Conservation (phyloP, 495 filamentous ascomycete species). For the Aspergillus sclerotioniger region DNA sequence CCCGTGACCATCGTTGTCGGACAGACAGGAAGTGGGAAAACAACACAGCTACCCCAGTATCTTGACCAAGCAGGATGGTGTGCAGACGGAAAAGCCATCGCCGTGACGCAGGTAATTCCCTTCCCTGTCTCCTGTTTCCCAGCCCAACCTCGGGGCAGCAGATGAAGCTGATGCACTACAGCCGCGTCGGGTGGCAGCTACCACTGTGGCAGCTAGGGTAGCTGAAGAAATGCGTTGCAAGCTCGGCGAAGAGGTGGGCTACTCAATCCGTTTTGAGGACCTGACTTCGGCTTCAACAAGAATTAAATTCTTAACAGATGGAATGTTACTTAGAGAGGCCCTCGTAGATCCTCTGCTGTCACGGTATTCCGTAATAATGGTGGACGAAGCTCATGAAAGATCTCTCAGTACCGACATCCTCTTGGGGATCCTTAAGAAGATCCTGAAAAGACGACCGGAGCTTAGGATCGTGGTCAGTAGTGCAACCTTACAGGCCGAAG, state of each 20-base stretch:
- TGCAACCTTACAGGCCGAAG: constrained; percentile 89
- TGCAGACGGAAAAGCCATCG: constrained; percentile 75
- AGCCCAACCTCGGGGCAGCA: not conserved
- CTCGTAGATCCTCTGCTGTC: constrained; percentile 90
- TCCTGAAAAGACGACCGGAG: constrained; percentile 76
- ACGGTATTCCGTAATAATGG: constrained; percentile 96
- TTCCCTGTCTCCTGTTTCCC: not conserved
- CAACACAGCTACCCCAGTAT: constrained; percentile 85
- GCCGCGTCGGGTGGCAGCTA: constrained; percentile 91
- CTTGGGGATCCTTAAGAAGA: constrained; percentile 92
- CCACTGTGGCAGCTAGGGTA: constrained; percentile 85
- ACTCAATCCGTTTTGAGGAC: constrained; percentile 96
- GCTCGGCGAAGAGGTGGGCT: constrained; percentile 92
- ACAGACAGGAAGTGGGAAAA: constrained; percentile 89
- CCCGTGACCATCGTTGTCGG: constrained; percentile 83
- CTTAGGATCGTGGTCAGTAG: constrained; percentile 90
- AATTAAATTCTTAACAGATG: constrained; percentile 97
- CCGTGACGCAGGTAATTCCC: constrained; percentile 78
- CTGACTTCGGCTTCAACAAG: constrained; percentile 80
- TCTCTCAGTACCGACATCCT: constrained; percentile 93
- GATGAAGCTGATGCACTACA: constrained; percentile 29
- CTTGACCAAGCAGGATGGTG: constrained; percentile 90
- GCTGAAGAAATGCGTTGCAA: constrained; percentile 91
- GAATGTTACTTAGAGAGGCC: constrained; percentile 88
- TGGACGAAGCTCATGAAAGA: constrained; percentile 96